These are phyloP conservation scores for Didymella lethalis DNA, from an alignment of 2,329 filamentous ascomycete genomes.

Conservation along the genomic window DNA sequence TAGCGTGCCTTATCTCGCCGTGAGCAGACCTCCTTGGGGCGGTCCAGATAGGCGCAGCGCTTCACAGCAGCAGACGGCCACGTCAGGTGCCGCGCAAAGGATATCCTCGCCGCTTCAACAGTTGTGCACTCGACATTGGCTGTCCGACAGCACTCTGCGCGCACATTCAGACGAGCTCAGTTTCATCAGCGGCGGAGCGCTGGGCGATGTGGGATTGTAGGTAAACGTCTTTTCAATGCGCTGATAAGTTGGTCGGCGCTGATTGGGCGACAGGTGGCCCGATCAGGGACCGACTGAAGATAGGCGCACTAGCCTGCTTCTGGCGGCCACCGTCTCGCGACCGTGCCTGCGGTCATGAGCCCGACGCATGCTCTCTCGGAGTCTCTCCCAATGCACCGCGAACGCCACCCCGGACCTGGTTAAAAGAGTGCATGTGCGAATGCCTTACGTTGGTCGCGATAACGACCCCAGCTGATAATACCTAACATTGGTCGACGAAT, in stretches of 20 bases:
- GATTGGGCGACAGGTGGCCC: slow-evolving; percentile 19
- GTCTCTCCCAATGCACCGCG: slow-evolving; percentile 7
- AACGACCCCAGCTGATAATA: slow-evolving; percentile 3
- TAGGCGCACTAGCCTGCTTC: slow-evolving; percentile 15
- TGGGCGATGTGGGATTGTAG: slow-evolving; percentile 39
- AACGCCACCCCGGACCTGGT: slow-evolving; percentile 20
- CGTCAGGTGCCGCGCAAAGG: slow-evolving; percentile 19
- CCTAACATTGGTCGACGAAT: slow-evolving; percentile 11
- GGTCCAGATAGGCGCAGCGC: slow-evolving; percentile 26
- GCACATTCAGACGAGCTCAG: slow-evolving; percentile 20
- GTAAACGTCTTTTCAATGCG: slow-evolving; percentile 25
- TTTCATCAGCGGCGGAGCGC: slow-evolving; percentile 37
- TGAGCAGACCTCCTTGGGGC: slow-evolving; percentile 22
- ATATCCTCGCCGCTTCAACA: slow-evolving; percentile 21
- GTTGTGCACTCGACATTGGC: slow-evolving; percentile 17
- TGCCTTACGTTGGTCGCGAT: slow-evolving; percentile 21
- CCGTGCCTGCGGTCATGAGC: slow-evolving; percentile 18
- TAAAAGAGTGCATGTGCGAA: slow-evolving; percentile 18
- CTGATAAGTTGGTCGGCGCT: slow-evolving; percentile 24
- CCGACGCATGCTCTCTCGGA: slow-evolving; percentile 9
- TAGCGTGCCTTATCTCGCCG: slow-evolving; percentile 38
- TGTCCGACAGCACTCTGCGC: slow-evolving; percentile 13
- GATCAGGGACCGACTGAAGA: slow-evolving; percentile 6
- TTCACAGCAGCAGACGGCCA: slow-evolving; percentile 21
- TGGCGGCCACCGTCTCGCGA: slow-evolving; percentile 9